Conservation (phyloP, 768 basidiomycete species). For the Arthromyces matolae region DNA sequence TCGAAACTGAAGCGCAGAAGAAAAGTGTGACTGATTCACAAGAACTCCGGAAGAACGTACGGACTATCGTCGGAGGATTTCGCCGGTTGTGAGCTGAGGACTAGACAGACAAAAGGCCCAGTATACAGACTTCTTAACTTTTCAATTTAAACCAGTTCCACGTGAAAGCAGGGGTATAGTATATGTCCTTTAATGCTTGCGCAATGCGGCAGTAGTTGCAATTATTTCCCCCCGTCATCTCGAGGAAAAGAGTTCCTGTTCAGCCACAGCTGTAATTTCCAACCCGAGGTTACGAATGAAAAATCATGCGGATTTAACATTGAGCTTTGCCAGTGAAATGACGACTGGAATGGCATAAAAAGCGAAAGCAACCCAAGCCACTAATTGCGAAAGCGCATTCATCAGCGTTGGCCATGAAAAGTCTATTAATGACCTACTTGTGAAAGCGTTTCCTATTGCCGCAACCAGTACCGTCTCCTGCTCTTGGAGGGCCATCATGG, state of each 20-base stretch:
- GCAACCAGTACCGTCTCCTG: conserved; percentile 61
- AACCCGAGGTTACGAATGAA: background rate
- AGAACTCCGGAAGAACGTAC: too few relatives aligned
- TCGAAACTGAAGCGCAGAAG: background rate
- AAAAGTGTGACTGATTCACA: background rate
- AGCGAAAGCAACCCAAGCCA: conserved; percentile 77
- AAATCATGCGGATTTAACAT: conserved; percentile 39
- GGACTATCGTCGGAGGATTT: background rate
- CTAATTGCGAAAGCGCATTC: conserved; percentile 37
- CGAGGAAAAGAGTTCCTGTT: background rate
- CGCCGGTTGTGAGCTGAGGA: background rate
- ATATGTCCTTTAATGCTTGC: too few relatives aligned
- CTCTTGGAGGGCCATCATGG: conserved; percentile 51
- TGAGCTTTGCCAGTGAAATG: conserved; percentile 63
- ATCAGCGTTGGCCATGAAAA: background rate
- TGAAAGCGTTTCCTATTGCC: conserved; percentile 65
- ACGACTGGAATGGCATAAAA: conserved; percentile 72
- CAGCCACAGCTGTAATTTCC: background rate
- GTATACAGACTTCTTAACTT: too few relatives aligned
- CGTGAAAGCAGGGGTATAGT: too few relatives aligned
- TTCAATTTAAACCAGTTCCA: too few relatives aligned
- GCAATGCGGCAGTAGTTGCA: too few relatives aligned
- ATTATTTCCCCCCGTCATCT: background rate
- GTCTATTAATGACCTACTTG: conserved; percentile 55
- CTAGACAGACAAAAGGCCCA: background rate